Evolutionary conservation across 177 flowering plant genomes (phyloP), one percentile per base, ranked within the genome.

Genomic region (Vitis hybrid): DNA sequence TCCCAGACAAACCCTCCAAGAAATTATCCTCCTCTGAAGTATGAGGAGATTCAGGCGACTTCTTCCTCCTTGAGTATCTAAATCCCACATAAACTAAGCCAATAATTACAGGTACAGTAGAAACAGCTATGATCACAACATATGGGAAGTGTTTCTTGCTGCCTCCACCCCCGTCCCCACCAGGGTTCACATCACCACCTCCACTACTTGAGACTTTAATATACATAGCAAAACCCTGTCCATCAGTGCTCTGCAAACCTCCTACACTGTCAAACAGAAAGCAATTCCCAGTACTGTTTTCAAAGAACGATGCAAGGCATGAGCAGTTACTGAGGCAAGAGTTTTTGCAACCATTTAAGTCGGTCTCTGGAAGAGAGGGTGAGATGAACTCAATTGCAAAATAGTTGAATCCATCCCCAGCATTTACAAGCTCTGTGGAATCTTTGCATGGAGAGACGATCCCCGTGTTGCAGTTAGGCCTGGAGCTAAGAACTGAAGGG

Each of bases 11-110:
- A 55, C 66, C 69, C 63, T 83, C 87, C 73, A 88, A 69, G 72
- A 88, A 83, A 56, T 84, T 79, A 62, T 88, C 91, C 69, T 88
- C 91, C 34, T 88, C 91, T 10, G 88, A 85, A 48, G 71, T 57
- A 12, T 39, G 71, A 6, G 70, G 78, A 70, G 79, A 70, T 21
- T 80, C 81, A 2, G 78, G 73, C 55, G 64, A 11, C 30, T 72
- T 67, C 61, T 72, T 78, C 32, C 56, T 73, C 75, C 65, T 83
- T 57, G 76, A 61, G 68, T 62, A 76, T 48, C 65, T 51, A 51
- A 65, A 66, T 60, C 84, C 86, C 2, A 60, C 71, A 68, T 64
- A 82, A 50, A 86, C 65, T 13, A 86, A 55, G 60, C 75, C 83
- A 55, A 26, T 2, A 59, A 87, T 78, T 3, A 81, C 67, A 18